phyloP scores from a whole-genome alignment of 164 flowering plant genomes.

The Malania oleifera region DNA sequence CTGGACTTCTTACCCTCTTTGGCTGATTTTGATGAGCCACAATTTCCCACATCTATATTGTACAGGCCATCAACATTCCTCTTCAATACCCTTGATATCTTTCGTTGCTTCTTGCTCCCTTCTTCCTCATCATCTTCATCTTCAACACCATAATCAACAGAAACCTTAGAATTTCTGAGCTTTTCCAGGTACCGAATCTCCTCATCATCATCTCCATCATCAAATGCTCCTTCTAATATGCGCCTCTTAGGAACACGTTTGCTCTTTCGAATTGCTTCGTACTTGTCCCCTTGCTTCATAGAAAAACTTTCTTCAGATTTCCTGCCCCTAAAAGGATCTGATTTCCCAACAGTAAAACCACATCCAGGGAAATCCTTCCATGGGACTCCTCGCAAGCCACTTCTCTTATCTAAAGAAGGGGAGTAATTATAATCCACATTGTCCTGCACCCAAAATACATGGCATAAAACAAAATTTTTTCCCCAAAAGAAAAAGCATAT shows the following conservation, averaged over 20 bases:
- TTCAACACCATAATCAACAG: neutral
- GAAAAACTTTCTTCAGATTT: constrained; percentile 10
- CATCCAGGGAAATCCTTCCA: constrained; percentile 18
- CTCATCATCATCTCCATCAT: constrained; percentile 75
- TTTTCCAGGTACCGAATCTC: constrained; percentile 87
- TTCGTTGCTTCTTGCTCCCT: constrained; percentile 37
- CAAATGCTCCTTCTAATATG: constrained; percentile 54
- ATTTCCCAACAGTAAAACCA: constrained; percentile 8
- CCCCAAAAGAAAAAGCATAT: no score
- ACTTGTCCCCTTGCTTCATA: constrained; percentile 31
- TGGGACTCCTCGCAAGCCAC: constrained; percentile 13
- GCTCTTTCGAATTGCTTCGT: constrained; percentile 79
- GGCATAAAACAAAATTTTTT: no score
- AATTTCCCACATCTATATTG: constrained; percentile 14
- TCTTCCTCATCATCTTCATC: constrained; percentile 14
- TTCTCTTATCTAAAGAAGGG: constrained; percentile 13
- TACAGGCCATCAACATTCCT: constrained; percentile 13
- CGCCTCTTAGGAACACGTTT: constrained; percentile 73
- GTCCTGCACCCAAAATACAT: constrained; percentile 34
- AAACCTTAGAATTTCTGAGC: constrained; percentile 45
- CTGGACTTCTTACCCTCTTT: constrained; percentile 27
- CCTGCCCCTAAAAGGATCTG: constrained; percentile 34
- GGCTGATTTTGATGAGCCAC: constrained; percentile 16
- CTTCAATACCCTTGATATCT: constrained; percentile 29
- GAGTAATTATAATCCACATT: constrained; percentile 34